Evolutionary conservation across 441 rosid genomes (phyloP).

Genomic region (Euphorbia corollata): DNA sequence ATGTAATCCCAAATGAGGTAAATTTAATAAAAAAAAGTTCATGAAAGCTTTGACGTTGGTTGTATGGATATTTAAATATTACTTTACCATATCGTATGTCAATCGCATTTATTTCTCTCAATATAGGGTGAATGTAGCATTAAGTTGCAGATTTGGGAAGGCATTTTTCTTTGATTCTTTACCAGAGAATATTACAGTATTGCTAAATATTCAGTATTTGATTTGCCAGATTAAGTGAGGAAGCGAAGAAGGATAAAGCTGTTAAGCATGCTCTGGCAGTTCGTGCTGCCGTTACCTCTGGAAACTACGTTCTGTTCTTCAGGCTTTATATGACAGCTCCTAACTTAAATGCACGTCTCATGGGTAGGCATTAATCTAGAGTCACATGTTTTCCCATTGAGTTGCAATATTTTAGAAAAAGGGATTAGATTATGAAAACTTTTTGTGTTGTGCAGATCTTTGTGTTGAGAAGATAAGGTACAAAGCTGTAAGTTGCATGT

Average conservation of each 20-base stretch:
- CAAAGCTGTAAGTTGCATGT: conserved; percentile 81
- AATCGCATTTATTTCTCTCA: background rate
- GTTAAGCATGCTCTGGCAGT: conserved; percentile 96
- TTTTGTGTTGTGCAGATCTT: conserved; percentile 55
- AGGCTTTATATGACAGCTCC: conserved; percentile 83
- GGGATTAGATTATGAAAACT: conserved; percentile 7
- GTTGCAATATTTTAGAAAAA: background rate
- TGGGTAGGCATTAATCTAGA: conserved; percentile 50
- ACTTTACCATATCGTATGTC: background rate
- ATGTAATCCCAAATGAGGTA: no score
- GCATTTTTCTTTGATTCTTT: background rate
- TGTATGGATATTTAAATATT: background rate
- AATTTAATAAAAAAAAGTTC: no score
- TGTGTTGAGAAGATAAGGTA: conserved; percentile 88
- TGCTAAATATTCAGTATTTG: conserved; percentile 15
- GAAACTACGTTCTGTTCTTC: conserved; percentile 86
- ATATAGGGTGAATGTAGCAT: no score
- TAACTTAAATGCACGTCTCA: conserved; percentile 75
- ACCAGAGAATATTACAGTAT: background rate
- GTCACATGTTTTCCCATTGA: background rate
- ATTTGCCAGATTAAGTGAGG: conserved; percentile 58
- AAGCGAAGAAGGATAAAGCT: conserved; percentile 64
- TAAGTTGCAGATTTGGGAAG: background rate
- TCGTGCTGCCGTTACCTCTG: conserved; percentile 90
- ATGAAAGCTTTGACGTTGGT: background rate